Evolutionary conservation across 352 stramenopile genomes (phyloP), one percentile per base, ranked within the genome.

Genomic region (Phytopythium oedochilum): DNA sequence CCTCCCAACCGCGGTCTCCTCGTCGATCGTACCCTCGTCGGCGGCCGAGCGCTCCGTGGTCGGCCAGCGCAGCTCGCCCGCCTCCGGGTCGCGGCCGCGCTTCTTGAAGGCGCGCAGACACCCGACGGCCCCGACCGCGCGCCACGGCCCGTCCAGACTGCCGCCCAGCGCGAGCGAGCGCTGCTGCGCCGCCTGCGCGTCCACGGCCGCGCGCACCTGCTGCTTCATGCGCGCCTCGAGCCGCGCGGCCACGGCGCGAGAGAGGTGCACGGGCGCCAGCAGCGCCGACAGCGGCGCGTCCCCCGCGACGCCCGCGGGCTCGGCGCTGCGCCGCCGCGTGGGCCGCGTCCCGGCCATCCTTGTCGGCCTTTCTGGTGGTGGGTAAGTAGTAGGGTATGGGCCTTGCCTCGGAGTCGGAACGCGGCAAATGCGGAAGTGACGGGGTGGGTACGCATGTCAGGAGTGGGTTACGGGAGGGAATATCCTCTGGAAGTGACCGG

Each of bases 31-130:
- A 4, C 18, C 9, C 40, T 46, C 40, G 28, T 32, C 48, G 0
- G 48, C 34, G 22, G 23, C 20, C 20, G 11, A 12, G 1, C 8
- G 29, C 48, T 44, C 48, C 3, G 63, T 72, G 14, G 68, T 64
- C 0, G 57, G 48, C 65, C 66, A 73, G 1, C 34, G 55, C n/a
- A 62, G 58, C 2, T 35, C 59, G 8, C 66, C 67, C 26, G 31
- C 61, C 31, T 63, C 71, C 0, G 61, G 58, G 57, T 77, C 68
- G 11, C 51, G 28, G 0, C 69, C 66, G 12, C 59, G 67, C 15
- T 56, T 28, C 55, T 78, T 85, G 60, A 68, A 85, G 2, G 69
- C 75, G 22, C 70, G 71, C 32, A 85, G 60, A 18, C 63, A 63
- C 0, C 67, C 74, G 3, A 82, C 50, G 5, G 64, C 59, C 11